These are phyloP conservation scores for Pyronema omphalodes DNA, from an alignment of 495 filamentous ascomycete genomes.

Conservation along the genomic window DNA sequence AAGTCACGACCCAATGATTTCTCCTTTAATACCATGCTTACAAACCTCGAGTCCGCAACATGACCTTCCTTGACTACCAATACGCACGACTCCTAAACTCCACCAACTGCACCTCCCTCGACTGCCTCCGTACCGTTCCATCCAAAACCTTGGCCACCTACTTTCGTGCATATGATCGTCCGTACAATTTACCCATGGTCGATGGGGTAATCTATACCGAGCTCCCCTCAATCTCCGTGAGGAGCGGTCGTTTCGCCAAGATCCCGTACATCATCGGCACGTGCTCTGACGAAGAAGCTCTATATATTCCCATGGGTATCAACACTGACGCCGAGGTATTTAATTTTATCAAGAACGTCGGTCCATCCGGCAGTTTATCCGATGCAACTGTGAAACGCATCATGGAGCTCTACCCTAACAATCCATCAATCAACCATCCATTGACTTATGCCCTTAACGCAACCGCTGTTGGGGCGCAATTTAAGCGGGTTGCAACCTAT, in stretches of 20 bases:
- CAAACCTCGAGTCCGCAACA: neutral
- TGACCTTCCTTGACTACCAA: constrained; percentile 10
- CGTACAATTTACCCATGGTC: constrained; percentile 23
- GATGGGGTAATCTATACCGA: constrained; percentile 30
- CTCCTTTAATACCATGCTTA: neutral
- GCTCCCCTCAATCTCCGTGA: constrained; percentile 24
- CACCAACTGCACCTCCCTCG: constrained; percentile 30
- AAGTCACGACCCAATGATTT: neutral
- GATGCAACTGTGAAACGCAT: constrained; percentile 12
- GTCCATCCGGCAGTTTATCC: constrained; percentile 17
- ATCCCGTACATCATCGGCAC: constrained; percentile 38
- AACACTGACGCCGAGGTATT: constrained; percentile 31
- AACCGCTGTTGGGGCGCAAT: constrained; percentile 18
- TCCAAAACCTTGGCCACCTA: neutral
- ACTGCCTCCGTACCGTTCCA: neutral
- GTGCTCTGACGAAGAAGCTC: constrained; percentile 41
- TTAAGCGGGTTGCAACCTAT: constrained; percentile 24
- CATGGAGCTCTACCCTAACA: constrained; percentile 23
- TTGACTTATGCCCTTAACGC: constrained; percentile 22
- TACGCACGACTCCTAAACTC: constrained; percentile 40
- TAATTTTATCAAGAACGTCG: constrained; percentile 18
- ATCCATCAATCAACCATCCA: constrained; percentile 13
- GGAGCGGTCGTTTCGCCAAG: constrained; percentile 30
- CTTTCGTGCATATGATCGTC: neutral
- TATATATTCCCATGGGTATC: constrained; percentile 30